Conservation (phyloP, 1,284 basidiomycete species). For the Athelia psychrophila region DNA sequence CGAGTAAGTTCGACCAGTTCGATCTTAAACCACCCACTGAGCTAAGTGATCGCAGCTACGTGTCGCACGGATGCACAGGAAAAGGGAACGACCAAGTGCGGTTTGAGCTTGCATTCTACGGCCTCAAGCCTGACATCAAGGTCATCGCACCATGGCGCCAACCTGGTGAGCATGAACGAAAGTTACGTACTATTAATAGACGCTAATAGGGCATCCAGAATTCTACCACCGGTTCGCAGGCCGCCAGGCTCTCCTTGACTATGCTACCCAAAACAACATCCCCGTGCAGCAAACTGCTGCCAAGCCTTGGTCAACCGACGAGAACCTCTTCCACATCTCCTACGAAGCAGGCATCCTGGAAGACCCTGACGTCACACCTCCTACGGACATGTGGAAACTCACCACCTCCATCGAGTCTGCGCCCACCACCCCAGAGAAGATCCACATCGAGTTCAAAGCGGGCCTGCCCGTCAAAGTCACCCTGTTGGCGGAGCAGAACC, state of each 20-base stretch:
- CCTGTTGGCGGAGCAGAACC: conserved; percentile 40
- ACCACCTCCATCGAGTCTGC: conserved; percentile 85
- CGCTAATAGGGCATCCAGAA: conserved; percentile 41
- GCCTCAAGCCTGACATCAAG: conserved; percentile 97
- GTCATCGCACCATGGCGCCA: conserved; percentile 98
- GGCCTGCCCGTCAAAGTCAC: conserved; percentile 86
- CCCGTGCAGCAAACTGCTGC: conserved; percentile 94
- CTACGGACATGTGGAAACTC: conserved; percentile 99
- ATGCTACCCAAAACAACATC: conserved; percentile 87
- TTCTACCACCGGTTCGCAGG: conserved; percentile 99
- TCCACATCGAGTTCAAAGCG: conserved; percentile 82
- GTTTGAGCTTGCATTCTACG: conserved; percentile 99
- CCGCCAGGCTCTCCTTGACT: conserved; percentile 89
- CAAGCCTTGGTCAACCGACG: conserved; percentile 99
- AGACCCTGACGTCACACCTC: conserved; percentile 94
- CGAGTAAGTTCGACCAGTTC: conserved; percentile 70
- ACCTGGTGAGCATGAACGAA: conserved; percentile 56
- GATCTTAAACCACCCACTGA: conserved; percentile 2
- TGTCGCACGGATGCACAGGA: conserved; percentile 98
- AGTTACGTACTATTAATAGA: conserved; percentile 14
- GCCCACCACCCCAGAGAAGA: conserved; percentile 77
- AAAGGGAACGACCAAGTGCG: conserved; percentile 99
- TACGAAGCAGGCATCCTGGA: conserved; percentile 99
- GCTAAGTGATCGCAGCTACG: conserved; percentile 56
- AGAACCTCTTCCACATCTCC: conserved; percentile 99